A percentile compares a stretch with the other conserved stretches of the same genome.
These are phyloP conservation scores for Magnolia officinalis DNA, from an alignment of 164 flowering plant species.

Conservation along the genomic window DNA sequence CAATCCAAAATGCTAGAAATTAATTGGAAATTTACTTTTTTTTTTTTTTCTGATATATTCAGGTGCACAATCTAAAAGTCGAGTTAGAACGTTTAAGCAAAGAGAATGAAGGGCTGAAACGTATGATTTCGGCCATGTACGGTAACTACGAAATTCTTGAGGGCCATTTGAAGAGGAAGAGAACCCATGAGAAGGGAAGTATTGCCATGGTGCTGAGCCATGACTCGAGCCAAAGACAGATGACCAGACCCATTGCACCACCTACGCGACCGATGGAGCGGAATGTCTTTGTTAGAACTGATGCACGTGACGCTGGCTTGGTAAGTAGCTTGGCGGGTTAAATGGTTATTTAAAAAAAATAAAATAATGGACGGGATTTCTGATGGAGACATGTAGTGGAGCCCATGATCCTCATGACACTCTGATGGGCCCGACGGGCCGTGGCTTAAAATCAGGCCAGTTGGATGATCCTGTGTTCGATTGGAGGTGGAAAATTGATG, in stretches of 20 bases:
- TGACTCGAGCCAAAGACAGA: constrained; percentile 19
- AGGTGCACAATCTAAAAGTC: constrained; percentile 22
- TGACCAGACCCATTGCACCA: constrained; percentile 4
- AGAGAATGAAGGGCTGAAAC: constrained; percentile 35
- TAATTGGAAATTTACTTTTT: too few species aligned
- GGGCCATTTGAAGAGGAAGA: constrained; percentile 11
- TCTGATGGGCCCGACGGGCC: too few species aligned
- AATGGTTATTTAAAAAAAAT: too few species aligned
- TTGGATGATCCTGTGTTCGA: too few species aligned
- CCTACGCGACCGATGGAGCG: constrained; percentile 6
- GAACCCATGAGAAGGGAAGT: background rate
- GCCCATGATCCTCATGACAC: too few species aligned
- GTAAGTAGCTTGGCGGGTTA: constrained; percentile 18
- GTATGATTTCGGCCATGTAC: constrained; percentile 21
- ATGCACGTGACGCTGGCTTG: constrained; percentile 23
- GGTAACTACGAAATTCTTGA: constrained; percentile 22
- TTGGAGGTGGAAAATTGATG: too few species aligned
- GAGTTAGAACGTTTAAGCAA: constrained; percentile 20
- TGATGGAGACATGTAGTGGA: too few species aligned
- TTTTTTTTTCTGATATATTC: background rate
- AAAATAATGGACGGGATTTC: too few species aligned
- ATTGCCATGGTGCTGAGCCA: background rate
- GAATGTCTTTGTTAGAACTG: constrained; percentile 23
- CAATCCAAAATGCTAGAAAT: too few species aligned
- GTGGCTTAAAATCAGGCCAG: too few species aligned